Evolutionary conservation across 2,329 filamentous ascomycete species (phyloP).

Genomic region (Fusarium buxicola): DNA sequence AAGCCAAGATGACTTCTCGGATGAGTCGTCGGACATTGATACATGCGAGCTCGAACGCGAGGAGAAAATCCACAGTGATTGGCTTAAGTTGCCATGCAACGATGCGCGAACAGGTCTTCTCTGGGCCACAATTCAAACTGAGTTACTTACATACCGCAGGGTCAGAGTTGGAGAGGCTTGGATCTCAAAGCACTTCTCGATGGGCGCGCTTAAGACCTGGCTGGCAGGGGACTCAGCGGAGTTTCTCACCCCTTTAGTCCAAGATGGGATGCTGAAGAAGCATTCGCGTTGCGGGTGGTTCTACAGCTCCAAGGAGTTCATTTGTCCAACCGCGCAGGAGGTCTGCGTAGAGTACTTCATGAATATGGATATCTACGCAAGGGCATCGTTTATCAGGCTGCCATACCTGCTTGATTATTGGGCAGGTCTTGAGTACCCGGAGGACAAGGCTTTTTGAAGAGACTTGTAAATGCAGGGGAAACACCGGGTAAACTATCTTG

Average conservation of each 20-base stretch:
- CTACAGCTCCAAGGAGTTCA: background rate
- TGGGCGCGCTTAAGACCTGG: background rate
- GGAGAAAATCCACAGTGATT: background rate
- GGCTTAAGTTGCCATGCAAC: background rate
- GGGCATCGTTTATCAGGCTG: background rate
- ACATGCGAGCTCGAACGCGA: too few relatives aligned
- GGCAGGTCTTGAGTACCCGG: too few relatives aligned
- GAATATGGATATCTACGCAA: background rate
- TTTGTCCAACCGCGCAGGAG: background rate
- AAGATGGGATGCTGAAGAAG: background rate
- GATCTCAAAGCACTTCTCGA: slow-evolving; percentile 18
- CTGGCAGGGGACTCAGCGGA: background rate
- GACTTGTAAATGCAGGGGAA: too few relatives aligned
- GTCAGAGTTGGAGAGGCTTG: background rate
- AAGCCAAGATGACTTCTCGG: too few relatives aligned
- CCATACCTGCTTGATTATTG: background rate
- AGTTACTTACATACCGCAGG: slow-evolving; percentile 29
- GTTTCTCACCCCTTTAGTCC: background rate
- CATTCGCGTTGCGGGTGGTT: slow-evolving; percentile 19
- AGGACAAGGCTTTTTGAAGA: too few relatives aligned
- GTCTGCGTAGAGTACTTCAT: background rate
- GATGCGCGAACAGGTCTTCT: slow-evolving; percentile 6
- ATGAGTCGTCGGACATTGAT: too few relatives aligned
- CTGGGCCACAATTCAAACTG: slow-evolving; percentile 26
- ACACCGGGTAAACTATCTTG: too few relatives aligned